phyloP scores from a whole-genome alignment of 805 yeast genomes.

The Kurtzmaniella fragi region DNA sequence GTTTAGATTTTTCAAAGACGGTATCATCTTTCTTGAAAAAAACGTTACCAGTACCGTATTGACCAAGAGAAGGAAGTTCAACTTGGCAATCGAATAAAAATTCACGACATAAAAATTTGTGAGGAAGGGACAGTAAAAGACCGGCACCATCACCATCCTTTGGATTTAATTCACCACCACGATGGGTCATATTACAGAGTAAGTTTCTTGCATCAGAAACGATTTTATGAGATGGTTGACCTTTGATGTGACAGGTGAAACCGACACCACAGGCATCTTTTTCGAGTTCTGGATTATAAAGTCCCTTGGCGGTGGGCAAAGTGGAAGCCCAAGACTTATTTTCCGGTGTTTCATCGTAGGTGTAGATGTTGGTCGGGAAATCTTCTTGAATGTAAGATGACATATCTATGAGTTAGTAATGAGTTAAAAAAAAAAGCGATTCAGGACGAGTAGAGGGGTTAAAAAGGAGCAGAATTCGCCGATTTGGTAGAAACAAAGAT shows the following conservation, averaged over 20 bases:
- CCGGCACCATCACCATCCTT: conserved; percentile 99
- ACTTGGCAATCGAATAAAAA: conserved; percentile 66
- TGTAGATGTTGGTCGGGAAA: conserved; percentile 41
- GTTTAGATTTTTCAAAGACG: conserved; percentile 64
- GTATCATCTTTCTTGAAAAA: conserved; percentile 84
- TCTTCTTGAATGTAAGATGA: conserved; percentile 36
- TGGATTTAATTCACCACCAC: conserved; percentile 98
- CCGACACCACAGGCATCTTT: conserved; percentile 99
- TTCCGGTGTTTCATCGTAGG: conserved; percentile 69
- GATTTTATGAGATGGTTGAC: conserved; percentile 81
- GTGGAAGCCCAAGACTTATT: conserved; percentile 91
- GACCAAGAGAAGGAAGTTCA: conserved; percentile 71
- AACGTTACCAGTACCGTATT: conserved; percentile 92
- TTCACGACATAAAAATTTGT: conserved; percentile 79
- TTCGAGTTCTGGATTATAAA: conserved; percentile 90
- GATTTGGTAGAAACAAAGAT: too few relatives aligned
- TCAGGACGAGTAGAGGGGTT: not conserved
- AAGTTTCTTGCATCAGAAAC: conserved; percentile 84
- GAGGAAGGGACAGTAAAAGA: conserved; percentile 88
- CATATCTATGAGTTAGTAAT: conserved; percentile 10
- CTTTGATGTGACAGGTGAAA: conserved; percentile 91
- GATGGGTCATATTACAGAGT: conserved; percentile 96
- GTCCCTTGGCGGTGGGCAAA: conserved; percentile 80
- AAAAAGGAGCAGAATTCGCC: too few relatives aligned
- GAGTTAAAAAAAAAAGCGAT: not conserved